phyloP scores from a whole-genome alignment of 345 rosid species.

The Citrus hindsii region DNA sequence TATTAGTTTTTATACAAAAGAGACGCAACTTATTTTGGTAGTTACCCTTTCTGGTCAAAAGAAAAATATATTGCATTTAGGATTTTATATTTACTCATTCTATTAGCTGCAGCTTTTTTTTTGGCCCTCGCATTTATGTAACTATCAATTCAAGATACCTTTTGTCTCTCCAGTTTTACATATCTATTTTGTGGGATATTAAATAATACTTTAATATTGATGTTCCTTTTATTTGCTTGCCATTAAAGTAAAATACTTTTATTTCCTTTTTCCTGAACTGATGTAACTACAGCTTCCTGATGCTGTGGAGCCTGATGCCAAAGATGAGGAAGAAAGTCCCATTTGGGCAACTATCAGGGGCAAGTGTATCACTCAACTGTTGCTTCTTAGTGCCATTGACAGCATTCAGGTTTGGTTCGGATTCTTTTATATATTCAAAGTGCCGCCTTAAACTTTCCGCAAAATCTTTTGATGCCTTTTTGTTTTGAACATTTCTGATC shows the following conservation, averaged over 20 bases:
- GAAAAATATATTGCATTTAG: not conserved
- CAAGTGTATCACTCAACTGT: constrained; percentile 83
- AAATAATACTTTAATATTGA: not conserved
- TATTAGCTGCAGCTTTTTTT: not conserved
- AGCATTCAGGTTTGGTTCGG: constrained; percentile 66
- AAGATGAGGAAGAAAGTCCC: constrained; percentile 78
- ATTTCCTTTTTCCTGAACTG: constrained; percentile 5
- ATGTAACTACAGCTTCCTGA: constrained; percentile 48
- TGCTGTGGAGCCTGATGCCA: constrained; percentile 47
- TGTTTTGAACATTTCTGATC: not conserved
- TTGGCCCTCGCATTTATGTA: not conserved
- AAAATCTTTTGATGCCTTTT: not conserved
- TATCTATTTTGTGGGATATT: not conserved
- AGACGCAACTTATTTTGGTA: not conserved
- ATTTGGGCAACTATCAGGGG: constrained; percentile 70
- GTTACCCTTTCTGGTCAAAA: not conserved
- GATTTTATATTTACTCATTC: not conserved
- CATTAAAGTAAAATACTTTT: not conserved
- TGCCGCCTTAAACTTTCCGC: not conserved
- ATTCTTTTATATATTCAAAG: not conserved
- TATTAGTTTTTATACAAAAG: not conserved
- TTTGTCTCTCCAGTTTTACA: not conserved
- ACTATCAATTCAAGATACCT: not conserved
- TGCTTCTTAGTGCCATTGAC: constrained; percentile 81
- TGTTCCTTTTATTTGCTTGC: not conserved